Base-by-base conservation (phyloP, 768 basidiomycete genomes). In the Phanerochaete sordida region DNA sequence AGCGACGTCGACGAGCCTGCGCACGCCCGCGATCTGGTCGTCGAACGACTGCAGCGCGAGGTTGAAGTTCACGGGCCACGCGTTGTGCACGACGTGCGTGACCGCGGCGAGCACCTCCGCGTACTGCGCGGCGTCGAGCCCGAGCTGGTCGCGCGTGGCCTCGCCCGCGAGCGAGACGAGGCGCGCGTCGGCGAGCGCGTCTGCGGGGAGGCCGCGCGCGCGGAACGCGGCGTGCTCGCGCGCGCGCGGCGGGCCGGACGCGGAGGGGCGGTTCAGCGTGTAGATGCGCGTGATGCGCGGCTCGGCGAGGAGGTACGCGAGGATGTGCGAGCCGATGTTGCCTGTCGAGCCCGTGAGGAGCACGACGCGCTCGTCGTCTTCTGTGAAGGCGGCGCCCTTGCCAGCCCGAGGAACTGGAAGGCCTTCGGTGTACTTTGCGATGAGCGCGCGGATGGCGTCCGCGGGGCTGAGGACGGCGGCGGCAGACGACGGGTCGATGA, bases 61-160 rank as follows among this genome's bases (percentile, higher is more conserved):
- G 49, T 74, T 75, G 65, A 76, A 75, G 55, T 75, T 65, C 21
- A 75, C 69, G 0, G 59, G 67, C 75, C 75, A 76, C 2, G 57
- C 62, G 54, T 63, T 63, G 54, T 63, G 62, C 27, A 63, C 27
- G 28, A 63, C 26, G 33, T 63, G 62, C 6, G 62, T 59, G 3
- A 58, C 53, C n/a, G 62, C 8, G 24, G 16, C 47, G 21, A 58
- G 11, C 23, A 63, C 62, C 58, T 64, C 59, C 27, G 52, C 27
- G 48, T 50, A 59, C 11, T 50, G 15, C 6, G 5, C 44, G 8
- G 6, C 27, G 1, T 51, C 56, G 19, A 64, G 56, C 19, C 63
- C 63, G n/a, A 64, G 58, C 27, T 37, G 43, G 11, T 47, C 28
- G 11, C 19, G 27, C 27, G 56, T 55, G 35, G 57, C 21, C 23